Conservation (phyloP, 768 basidiomycete species). For the Pholiota molesta region DNA sequence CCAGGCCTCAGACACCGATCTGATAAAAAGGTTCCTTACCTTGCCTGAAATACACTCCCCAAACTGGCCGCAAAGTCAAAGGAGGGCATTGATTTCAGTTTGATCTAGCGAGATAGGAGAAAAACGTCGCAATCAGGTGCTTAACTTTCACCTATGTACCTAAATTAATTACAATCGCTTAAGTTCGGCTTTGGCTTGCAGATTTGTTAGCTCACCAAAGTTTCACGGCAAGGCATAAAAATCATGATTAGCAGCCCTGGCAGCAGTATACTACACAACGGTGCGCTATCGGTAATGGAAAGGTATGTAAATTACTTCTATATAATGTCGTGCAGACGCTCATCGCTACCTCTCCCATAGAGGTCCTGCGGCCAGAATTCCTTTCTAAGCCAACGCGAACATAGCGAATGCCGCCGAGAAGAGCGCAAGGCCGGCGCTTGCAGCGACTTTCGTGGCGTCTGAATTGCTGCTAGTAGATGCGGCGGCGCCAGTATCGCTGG, state of each 20-base stretch:
- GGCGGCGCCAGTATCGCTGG: slow-evolving; percentile 10
- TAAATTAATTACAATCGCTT: too few species aligned
- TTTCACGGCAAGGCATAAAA: not conserved
- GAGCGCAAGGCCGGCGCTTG: slow-evolving; percentile 14
- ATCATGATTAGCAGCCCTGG: slow-evolving; percentile 8
- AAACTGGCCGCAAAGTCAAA: too few species aligned
- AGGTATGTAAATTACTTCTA: slow-evolving; percentile 10
- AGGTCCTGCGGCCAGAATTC: not conserved
- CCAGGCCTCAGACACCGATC: too few species aligned
- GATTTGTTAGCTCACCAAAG: not conserved
- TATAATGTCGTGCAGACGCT: slow-evolving; percentile 1
- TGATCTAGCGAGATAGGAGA: too few species aligned
- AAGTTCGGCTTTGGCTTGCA: too few species aligned
- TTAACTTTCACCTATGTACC: too few species aligned
- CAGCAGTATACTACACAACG: slow-evolving; percentile 1
- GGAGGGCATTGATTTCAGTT: too few species aligned
- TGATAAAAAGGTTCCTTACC: too few species aligned
- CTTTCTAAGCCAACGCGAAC: not conserved
- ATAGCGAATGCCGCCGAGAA: slow-evolving; percentile 7
- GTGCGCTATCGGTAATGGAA: slow-evolving; percentile 7
- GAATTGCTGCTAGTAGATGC: slow-evolving; percentile 7
- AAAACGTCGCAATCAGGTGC: too few species aligned
- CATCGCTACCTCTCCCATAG: not conserved
- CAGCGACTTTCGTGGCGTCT: slow-evolving; percentile 8
- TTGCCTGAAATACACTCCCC: too few species aligned